Conservation (phyloP, 768 basidiomycete species). For the Leccinum rimulosum region DNA sequence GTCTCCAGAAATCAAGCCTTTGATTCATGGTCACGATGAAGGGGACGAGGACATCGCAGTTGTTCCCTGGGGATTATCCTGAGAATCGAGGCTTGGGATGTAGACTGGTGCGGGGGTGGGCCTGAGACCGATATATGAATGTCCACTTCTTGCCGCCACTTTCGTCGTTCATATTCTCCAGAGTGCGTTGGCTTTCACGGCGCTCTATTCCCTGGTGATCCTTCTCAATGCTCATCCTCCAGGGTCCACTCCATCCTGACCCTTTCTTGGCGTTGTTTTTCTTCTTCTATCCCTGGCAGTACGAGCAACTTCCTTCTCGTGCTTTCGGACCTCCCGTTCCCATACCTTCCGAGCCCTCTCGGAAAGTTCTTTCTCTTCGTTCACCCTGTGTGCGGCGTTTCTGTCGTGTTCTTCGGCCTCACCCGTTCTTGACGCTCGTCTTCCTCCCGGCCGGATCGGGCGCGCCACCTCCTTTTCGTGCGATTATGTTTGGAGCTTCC, state of each 20-base stretch:
- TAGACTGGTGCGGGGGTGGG: not conserved
- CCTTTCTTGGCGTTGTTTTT: constrained; percentile 3
- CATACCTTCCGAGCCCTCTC: constrained; percentile 3
- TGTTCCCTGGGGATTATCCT: constrained; percentile 46
- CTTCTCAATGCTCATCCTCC: not conserved
- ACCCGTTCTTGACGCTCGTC: too few species aligned
- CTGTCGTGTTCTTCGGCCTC: constrained; percentile 3
- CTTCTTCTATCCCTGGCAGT: not conserved
- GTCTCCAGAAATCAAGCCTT: constrained; percentile 21
- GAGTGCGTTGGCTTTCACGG: constrained; percentile 5
- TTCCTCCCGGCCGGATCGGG: too few species aligned
- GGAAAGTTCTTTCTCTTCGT: constrained; percentile 8
- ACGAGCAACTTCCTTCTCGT: not conserved
- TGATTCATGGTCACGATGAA: constrained; percentile 12
- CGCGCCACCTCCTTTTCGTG: too few species aligned
- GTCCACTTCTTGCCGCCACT: constrained; percentile 20
- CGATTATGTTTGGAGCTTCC: too few species aligned
- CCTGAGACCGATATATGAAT: not conserved
- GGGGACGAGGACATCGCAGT: constrained; percentile 32
- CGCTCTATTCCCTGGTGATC: constrained; percentile 10
- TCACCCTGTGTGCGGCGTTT: not conserved
- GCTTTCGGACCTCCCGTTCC: constrained; percentile 3
- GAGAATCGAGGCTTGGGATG: constrained; percentile 5
- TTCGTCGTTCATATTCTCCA: constrained; percentile 5
- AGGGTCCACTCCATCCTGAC: constrained; percentile 4